Percentiles rank a stretch among this genome's conserved stretches.
These are phyloP conservation scores for Neoascochyta sp. DNA, from an alignment of 2,329 filamentous ascomycete genomes.

Conservation along the genomic window DNA sequence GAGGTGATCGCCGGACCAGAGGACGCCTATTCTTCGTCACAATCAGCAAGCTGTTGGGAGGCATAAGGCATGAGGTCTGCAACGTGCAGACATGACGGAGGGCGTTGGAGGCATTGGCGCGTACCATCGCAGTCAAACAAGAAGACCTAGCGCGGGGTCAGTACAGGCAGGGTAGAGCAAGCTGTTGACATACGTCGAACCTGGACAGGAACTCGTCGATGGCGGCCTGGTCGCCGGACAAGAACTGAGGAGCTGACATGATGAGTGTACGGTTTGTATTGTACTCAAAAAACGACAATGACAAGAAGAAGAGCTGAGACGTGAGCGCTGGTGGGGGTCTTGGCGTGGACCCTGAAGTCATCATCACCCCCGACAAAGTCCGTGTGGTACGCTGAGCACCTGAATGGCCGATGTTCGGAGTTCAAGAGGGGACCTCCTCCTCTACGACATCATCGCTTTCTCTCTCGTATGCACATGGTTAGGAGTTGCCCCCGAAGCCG, in stretches of 20 bases:
- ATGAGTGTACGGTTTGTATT: slow-evolving; percentile 1
- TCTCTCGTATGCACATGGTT: background rate
- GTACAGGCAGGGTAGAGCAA: slow-evolving; percentile 4
- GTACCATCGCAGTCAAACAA: slow-evolving; percentile 95
- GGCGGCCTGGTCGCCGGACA: slow-evolving; percentile 73
- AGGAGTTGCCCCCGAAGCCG: background rate
- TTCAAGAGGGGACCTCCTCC: background rate
- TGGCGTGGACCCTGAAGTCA: slow-evolving; percentile 23
- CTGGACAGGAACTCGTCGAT: slow-evolving; percentile 81
- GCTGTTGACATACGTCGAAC: slow-evolving; percentile 72
- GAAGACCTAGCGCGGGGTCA: slow-evolving; percentile 63
- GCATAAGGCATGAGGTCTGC: too few relatives aligned
- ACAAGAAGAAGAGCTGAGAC: slow-evolving; percentile 5
- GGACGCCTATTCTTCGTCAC: slow-evolving; percentile 66
- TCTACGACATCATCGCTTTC: background rate
- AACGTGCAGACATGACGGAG: slow-evolving; percentile 14
- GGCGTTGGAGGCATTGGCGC: slow-evolving; percentile 4
- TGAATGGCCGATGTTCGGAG: background rate
- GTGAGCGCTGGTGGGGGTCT: slow-evolving; percentile 27
- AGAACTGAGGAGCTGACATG: slow-evolving; percentile 50
- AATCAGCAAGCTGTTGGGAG: too few relatives aligned
- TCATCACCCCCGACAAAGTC: too few relatives aligned
- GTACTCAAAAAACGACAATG: slow-evolving; percentile 1
- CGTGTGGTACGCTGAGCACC: too few relatives aligned
- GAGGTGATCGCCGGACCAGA: slow-evolving; percentile 92